Evolutionary conservation across 2,329 filamentous ascomycete species (phyloP).

Genomic region (Fusarium zealandicum): DNA sequence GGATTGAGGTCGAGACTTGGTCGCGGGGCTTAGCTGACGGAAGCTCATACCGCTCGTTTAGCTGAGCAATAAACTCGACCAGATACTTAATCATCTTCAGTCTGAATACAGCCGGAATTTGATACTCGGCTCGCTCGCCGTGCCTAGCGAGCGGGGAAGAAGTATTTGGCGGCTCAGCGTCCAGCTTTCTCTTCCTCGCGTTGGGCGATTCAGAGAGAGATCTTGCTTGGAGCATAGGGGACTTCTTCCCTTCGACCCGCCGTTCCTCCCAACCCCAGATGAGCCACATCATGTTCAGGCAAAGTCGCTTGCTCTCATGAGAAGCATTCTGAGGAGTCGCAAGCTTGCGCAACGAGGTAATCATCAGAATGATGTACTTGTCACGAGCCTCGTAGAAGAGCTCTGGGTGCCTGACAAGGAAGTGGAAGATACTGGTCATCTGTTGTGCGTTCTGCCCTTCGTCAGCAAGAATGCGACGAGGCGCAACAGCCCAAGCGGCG

Average conservation of each 20-base stretch:
- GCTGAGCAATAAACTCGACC: constrained; percentile 90
- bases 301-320: constrained; percentile 89
- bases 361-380: constrained; percentile 87
- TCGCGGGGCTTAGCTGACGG: constrained; percentile 74
- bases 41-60: constrained; percentile 84
- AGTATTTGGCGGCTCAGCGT: constrained; percentile 63
- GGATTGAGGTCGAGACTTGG: constrained; percentile 50
- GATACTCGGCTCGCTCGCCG: constrained; percentile 68
- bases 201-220: constrained; percentile 73
- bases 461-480: constrained; percentile 88
- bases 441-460: constrained; percentile 95
- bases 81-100: constrained; percentile 92
- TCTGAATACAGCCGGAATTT: constrained; percentile 71
- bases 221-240: constrained; percentile 36
- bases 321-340: constrained; percentile 83
- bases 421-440: constrained; percentile 96
- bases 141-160: constrained; percentile 60
- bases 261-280: constrained; percentile 94
- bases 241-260: constrained; percentile 69
- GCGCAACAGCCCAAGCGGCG: constrained; percentile 87
- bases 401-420: constrained; percentile 89
- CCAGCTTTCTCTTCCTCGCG: constrained; percentile 77
- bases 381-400: constrained; percentile 96
- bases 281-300: constrained; percentile 86
- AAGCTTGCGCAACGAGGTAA: constrained; percentile 87